A percentile compares a stretch with the other conserved stretches of the same genome.
These are phyloP conservation scores for Pythium phragmitis DNA, from an alignment of 352 stramenopile genomes.

Conservation along the genomic window DNA sequence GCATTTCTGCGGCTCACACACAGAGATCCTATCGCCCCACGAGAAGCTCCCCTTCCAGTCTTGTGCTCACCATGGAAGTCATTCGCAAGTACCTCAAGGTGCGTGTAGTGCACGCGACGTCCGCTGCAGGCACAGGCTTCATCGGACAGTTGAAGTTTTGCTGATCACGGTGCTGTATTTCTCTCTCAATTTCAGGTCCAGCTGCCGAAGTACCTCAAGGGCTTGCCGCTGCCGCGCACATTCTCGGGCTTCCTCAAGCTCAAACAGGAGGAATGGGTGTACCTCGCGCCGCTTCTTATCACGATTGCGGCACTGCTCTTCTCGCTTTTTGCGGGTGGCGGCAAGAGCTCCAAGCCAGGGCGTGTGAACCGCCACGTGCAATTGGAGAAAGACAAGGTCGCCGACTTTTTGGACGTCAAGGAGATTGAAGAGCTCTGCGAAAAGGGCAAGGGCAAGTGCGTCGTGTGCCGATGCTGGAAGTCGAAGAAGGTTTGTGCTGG, in stretches of 20 bases:
- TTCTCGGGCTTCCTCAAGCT: slow-evolving; percentile 83
- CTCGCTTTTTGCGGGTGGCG: slow-evolving; percentile 51
- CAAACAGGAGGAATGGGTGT: slow-evolving; percentile 84
- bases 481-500: slow-evolving; percentile 63
- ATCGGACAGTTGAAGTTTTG: slow-evolving; percentile 2
- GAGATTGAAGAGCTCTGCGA: slow-evolving; percentile 80
- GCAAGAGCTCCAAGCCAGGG: slow-evolving; percentile 52
- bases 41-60: not conserved
- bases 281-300: slow-evolving; percentile 78
- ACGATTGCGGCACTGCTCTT: slow-evolving; percentile 72
- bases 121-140: not conserved
- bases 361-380: slow-evolving; percentile 69
- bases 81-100: slow-evolving; percentile 84
- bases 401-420: slow-evolving; percentile 57
- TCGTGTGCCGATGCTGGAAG: slow-evolving; percentile 86
- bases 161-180: slow-evolving; percentile 12
- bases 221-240: slow-evolving; percentile 75
- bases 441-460: slow-evolving; percentile 80
- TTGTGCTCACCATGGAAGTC: slow-evolving; percentile 52
- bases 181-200: slow-evolving; percentile 36
- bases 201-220: slow-evolving; percentile 82
- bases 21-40: not conserved
- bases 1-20: slow-evolving; percentile 2
- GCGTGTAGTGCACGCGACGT: not conserved
- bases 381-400: slow-evolving; percentile 84